Evolutionary conservation across 306 rosid genomes (phyloP), one percentile per base, ranked within the genome.

Genomic region (Notholithocarpus densiflorus): DNA sequence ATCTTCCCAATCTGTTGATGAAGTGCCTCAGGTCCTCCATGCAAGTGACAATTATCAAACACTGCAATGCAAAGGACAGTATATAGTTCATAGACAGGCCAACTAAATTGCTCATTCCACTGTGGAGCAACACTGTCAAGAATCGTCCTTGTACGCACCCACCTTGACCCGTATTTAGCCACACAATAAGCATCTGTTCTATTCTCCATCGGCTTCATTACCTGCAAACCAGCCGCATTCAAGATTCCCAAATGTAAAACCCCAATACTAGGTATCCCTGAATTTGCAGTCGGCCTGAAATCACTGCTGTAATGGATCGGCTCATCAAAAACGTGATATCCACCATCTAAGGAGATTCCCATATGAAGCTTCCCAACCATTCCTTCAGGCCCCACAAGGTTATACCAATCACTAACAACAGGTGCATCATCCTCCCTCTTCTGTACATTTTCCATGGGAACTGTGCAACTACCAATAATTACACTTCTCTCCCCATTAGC

Each of bases 321-420:
- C 56, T 89, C 92, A 7, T 89, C 90, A 74, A 87, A 83, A 45
- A 87, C 78, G 72, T 85, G 92, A 59, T 89, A 89, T 7, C 86
- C 87, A 59, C 90, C 89, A 27, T 87, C 86, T 72, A 85, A 81
- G 72, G 75, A 76, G 23, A 89, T 56, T 56, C 76, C 76, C 87
- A 82, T 13, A 29, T 32, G 71, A 52, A 89, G 73, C 80, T 27
- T 27, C 31, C 31, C 4, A 27, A 27, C 31, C 31, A 27, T 27
- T 27, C 29, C 3, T 27, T 8, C 56, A 18, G 80, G 82, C 48
- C 32, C 77, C 64, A 66, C 75, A 17, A 84, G 84, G 60, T 53
- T 34, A 76, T 84, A 43, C 80, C 85, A 84, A 19, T 40, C 61
- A 40, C 76, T 45, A 56, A 23, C 14, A 4, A 77, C 27, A 18